Conservation (phyloP, 768 basidiomycete species). For the Suillus fuscotomentosus region DNA sequence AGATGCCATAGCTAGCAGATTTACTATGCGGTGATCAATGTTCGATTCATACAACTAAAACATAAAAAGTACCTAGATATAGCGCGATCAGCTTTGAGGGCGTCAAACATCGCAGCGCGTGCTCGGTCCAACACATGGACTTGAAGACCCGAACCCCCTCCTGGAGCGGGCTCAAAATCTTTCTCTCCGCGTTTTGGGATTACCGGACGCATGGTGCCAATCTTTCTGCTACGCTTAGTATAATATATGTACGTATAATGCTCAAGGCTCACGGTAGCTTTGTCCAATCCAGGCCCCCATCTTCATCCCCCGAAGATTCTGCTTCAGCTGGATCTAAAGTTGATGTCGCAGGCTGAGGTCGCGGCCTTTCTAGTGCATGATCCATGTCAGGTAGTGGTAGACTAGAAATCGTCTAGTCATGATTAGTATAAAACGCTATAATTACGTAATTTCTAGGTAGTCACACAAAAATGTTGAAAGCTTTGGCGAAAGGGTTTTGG, state of each 20-base stretch:
- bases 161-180: constrained; percentile 83
- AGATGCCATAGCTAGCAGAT: constrained; percentile 75
- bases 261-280: constrained; percentile 55
- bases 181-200: constrained; percentile 98
- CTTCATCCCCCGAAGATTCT: constrained; percentile 70
- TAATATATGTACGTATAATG: constrained; percentile 9
- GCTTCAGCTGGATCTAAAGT: constrained; percentile 35
- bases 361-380: constrained; percentile 52
- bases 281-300: constrained; percentile 80
- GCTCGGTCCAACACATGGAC: constrained; percentile 77
- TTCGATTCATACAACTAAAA: neutral
- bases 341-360: constrained; percentile 11
- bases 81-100: constrained; percentile 68
- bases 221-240: constrained; percentile 15
- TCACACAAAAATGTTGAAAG: neutral
- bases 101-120: constrained; percentile 83
- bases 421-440: too few relatives aligned
- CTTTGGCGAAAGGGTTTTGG: neutral
- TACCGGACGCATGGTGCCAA: constrained; percentile 49
- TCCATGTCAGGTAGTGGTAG: constrained; percentile 47
- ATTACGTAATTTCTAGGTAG: neutral
- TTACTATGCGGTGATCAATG: constrained; percentile 47
- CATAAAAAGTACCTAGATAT: constrained; percentile 59
- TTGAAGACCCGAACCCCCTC: constrained; percentile 72
- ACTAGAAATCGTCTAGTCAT: neutral